Evolutionary conservation across 2,329 filamentous ascomycete genomes (phyloP), one percentile per base, ranked within the genome.

Genomic region (Fusarium mundagurra): DNA sequence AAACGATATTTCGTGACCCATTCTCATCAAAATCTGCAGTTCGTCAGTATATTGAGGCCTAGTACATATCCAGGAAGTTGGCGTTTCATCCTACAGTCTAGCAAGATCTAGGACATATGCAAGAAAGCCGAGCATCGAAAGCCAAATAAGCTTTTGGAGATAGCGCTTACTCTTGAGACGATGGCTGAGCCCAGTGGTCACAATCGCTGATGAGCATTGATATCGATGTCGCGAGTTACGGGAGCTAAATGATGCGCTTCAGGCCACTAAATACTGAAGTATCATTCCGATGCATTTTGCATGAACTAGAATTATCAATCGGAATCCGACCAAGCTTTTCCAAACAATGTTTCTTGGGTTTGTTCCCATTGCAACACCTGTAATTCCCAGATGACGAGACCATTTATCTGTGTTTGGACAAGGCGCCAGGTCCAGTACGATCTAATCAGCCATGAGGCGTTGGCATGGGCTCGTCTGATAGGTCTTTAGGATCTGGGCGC

Each of bases 61-160:
- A 16, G 14, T 3, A 10, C 0, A 33, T 5, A 7, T 24, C 22
- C 14, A 20, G 29, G 11, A 18, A 18, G 10, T n/a, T 0, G 3
- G 8, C 17, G 8, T 18, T 10, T 51, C 8, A 14, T 24, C 22
- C n/a, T 16, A 7, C 22, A 24, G 6, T 18, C 22, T 20, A 14
- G 17, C 31, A 34, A 34, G 48, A 24, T 20, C 22, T 6, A 0
- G 2, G 12, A 14, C 8, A 20, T 20, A 20, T 24, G 0, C 6
- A 6, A 34, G 0, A 11, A 5, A 20, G 2, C 17, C n/a, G n/a
- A 27, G 0, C 8, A 34, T 53, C 17, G 12, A 18, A 6, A 2
- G 17, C 8, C 22, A 34, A 24, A 20, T 27, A 34, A 16, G 9
- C n/a, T 20, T 27, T 20, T 5, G 1, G 6, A 0, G 9, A n/a